A percentile compares a stretch with the other conserved stretches of the same genome.
Evolutionary conservation across 192 early-diverging fungal genomes (phyloP).

Genomic region (Ramicandelaber brevisporus): DNA sequence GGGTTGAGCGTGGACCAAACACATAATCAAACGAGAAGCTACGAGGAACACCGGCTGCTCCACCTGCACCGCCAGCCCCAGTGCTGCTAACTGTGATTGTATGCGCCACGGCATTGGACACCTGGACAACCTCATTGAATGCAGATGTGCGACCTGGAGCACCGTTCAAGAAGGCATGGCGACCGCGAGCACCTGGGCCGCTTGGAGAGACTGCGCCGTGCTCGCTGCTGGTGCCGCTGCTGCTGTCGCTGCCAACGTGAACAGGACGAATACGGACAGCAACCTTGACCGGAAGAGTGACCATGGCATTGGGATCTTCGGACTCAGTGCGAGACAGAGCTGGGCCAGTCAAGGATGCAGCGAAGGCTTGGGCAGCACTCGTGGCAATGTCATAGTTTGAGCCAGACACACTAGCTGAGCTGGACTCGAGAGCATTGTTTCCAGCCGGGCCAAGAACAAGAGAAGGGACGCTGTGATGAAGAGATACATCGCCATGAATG

Average conservation of each 20-base stretch:
- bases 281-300: slow-evolving; percentile 15
- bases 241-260: slow-evolving; percentile 2
- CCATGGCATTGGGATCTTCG: slow-evolving; percentile 8
- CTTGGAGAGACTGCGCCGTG: slow-evolving; percentile 2
- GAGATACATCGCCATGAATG: no score
- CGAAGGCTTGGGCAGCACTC: no score
- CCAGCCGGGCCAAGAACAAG: no score
- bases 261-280: slow-evolving; percentile 20
- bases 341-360: no score
- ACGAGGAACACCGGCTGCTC: slow-evolving; percentile 5
- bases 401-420: no score
- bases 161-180: slow-evolving; percentile 5
- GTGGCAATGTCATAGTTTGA: no score
- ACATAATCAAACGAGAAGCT: slow-evolving; percentile 37
- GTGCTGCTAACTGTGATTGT: slow-evolving; percentile 1
- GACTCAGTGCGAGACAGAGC: no score
- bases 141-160: slow-evolving; percentile 5
- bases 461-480: no score
- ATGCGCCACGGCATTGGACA: not conserved
- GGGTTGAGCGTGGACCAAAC: slow-evolving; percentile 27
- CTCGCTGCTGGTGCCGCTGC: slow-evolving; percentile 1
- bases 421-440: no score
- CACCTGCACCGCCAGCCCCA: not conserved
- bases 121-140: slow-evolving; percentile 2
- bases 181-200: slow-evolving; percentile 5